Conservation (phyloP, 164 flowering plant genomes). For the Vitis amurensis region DNA sequence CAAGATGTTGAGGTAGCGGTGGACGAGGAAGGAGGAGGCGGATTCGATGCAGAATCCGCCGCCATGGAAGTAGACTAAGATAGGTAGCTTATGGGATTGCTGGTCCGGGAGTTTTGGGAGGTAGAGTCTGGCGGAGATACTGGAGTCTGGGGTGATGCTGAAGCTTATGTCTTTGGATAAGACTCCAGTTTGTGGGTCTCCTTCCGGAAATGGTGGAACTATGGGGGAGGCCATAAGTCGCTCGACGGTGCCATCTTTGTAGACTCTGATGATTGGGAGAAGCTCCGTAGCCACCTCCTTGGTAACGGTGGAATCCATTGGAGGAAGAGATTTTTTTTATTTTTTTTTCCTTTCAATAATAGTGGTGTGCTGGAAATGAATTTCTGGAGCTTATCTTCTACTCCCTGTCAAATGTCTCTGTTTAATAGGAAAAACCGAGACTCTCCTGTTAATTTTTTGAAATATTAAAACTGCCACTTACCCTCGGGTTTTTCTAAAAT, state of each 20-base stretch:
- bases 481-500: too few relatives aligned
- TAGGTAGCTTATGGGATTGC: conserved; percentile 28
- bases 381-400: too few relatives aligned
- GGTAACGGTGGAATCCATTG: too few relatives aligned
- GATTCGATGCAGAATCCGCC: conserved; percentile 53
- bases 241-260: conserved; percentile 46
- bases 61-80: conserved; percentile 59
- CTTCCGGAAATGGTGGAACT: conserved; percentile 20
- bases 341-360: too few relatives aligned
- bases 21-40: conserved; percentile 31
- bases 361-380: too few relatives aligned
- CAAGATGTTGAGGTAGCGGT: conserved; percentile 28
- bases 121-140: conserved; percentile 39
- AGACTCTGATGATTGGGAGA: conserved; percentile 33
- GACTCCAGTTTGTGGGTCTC: conserved; percentile 38
- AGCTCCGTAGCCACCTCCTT: conserved; percentile 28
- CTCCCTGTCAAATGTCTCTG: too few relatives aligned
- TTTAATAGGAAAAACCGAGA: too few relatives aligned
- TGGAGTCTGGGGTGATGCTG: conserved; percentile 14
- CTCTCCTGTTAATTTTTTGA: too few relatives aligned
- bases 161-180: conserved; percentile 42
- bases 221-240: conserved; percentile 18
- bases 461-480: too few relatives aligned
- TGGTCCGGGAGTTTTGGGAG: conserved; percentile 27
- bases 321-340: too few relatives aligned